Evolutionary conservation across 257 asterid genomes (phyloP).

Genomic region (Solanum pinnatisectum): DNA sequence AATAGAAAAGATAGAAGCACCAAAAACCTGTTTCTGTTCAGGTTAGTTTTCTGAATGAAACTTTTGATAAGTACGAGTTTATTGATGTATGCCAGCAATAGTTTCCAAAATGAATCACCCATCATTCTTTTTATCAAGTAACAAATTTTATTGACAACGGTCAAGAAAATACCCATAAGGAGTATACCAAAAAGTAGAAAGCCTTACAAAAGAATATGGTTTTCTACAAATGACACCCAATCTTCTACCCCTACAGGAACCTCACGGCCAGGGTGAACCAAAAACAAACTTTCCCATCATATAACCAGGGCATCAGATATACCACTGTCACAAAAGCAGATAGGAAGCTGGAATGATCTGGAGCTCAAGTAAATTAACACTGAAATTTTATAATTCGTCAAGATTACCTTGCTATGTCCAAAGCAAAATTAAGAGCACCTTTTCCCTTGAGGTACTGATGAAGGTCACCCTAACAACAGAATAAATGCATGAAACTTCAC

Average conservation of each 20-base stretch:
- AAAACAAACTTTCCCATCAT: neutral
- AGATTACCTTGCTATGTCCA: constrained; percentile 85
- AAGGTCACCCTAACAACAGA: constrained; percentile 75
- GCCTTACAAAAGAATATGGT: neutral
- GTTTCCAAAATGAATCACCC: neutral
- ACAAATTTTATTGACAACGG: neutral
- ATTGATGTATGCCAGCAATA: neutral
- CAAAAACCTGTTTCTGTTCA: neutral
- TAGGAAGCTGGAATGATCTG: neutral
- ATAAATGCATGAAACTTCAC: neutral
- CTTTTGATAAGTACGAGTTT: neutral
- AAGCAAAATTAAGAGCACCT: constrained; percentile 82
- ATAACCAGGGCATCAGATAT: neutral
- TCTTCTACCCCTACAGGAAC: neutral
- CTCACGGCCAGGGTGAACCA: neutral
- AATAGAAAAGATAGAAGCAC: neutral
- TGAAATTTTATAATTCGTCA: neutral
- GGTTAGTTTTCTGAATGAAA: neutral
- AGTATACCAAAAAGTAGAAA: neutral
- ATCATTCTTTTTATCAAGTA: neutral
- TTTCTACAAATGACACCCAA: neutral
- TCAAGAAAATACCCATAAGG: neutral
- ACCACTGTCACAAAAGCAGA: neutral
- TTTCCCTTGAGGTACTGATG: constrained; percentile 93
- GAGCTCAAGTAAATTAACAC: neutral